Evolutionary conservation across 768 basidiomycete genomes (phyloP).

Genomic region (Boletellus ananas): DNA sequence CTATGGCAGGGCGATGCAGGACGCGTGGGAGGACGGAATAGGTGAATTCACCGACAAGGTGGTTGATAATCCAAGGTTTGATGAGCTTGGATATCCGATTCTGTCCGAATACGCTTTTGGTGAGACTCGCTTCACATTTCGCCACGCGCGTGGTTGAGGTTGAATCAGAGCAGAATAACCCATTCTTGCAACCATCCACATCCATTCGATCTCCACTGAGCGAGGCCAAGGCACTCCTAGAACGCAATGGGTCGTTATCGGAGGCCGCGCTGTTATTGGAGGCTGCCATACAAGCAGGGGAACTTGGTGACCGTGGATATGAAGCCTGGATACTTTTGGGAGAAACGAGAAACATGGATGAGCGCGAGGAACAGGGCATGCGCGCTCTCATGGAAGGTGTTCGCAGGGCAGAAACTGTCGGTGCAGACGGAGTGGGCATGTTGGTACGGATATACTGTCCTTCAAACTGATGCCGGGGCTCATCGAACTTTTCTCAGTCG

Average conservation of each 20-base stretch:
- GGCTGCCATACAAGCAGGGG: conserved; percentile 81
- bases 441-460: conserved; percentile 45
- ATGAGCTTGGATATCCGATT: conserved; percentile 74
- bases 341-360: conserved; percentile 86
- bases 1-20: conserved; percentile 57
- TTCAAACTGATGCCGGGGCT: background rate
- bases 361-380: conserved; percentile 80
- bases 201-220: conserved; percentile 49
- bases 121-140: conserved; percentile 33
- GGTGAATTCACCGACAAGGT: conserved; percentile 39
- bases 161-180: conserved; percentile 63
- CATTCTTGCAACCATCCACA: conserved; percentile 52
- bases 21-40: conserved; percentile 58
- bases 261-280: conserved; percentile 87
- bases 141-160: background rate
- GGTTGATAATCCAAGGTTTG: conserved; percentile 44
- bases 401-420: conserved; percentile 56
- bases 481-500: conserved; percentile 49
- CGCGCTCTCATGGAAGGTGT: conserved; percentile 75
- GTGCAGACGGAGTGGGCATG: conserved; percentile 68
- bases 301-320: conserved; percentile 75
- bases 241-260: conserved; percentile 79
- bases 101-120: conserved; percentile 74
- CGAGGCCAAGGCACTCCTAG: conserved; percentile 74
- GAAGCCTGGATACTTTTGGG: conserved; percentile 94